These are phyloP conservation scores for Hanseniaspora pseudoguilliermondii DNA, from an alignment of 805 yeast genomes.

Conservation along the genomic window DNA sequence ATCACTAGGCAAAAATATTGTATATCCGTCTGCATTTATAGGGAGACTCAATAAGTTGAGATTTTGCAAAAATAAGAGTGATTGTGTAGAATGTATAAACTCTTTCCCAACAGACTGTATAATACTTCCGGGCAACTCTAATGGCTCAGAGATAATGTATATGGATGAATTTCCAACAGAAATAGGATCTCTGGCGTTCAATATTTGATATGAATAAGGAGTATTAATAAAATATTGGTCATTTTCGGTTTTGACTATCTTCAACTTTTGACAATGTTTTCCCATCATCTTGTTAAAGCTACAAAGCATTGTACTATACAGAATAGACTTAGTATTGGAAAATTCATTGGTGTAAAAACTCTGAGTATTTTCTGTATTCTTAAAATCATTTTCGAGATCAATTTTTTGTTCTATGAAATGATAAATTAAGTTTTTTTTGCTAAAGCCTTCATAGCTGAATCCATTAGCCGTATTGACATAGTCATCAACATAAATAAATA, in stretches of 20 bases:
- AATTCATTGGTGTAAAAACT: conserved; percentile 15
- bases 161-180: conserved; percentile 53
- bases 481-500: conserved; percentile 37
- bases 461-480: conserved; percentile 22
- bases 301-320: conserved; percentile 45
- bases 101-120: conserved; percentile 53
- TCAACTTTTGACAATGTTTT: conserved; percentile 50
- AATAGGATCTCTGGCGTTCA: conserved; percentile 28
- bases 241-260: conserved; percentile 26
- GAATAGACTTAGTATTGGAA: conserved; percentile 16
- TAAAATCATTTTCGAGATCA: conserved; percentile 19
- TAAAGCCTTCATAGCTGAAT: conserved; percentile 24
- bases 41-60: conserved; percentile 41
- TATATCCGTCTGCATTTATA: conserved; percentile 50
- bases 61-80: conserved; percentile 44
- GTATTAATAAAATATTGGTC: not conserved
- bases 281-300: conserved; percentile 40
- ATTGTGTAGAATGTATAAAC: conserved; percentile 44
- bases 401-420: conserved; percentile 46
- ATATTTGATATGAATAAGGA: not conserved
- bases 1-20: conserved; percentile 67
- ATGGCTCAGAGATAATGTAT: conserved; percentile 47
- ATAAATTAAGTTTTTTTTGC: conserved; percentile 38
- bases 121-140: conserved; percentile 52
- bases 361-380: conserved; percentile 18